Evolutionary conservation across 805 yeast genomes (phyloP), one percentile per base, ranked within the genome.

Genomic region (Wickerhamomyces canadensis): DNA sequence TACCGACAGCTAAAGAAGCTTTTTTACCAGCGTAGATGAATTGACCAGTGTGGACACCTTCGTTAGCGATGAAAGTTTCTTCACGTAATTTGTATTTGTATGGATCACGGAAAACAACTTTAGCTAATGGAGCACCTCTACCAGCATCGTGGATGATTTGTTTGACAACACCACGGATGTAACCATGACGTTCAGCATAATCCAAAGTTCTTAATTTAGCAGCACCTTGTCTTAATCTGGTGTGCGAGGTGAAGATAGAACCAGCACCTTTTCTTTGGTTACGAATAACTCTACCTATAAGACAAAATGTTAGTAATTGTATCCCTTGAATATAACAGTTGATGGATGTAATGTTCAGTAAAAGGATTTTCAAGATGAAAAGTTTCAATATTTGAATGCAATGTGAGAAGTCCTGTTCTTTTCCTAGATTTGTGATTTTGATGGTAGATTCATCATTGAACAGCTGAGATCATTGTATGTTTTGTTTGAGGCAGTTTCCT

Each of bases 261-360:
- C 98, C 98, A 74, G 96, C 96, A 84, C 98, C 98, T 80, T 93
- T 93, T 88, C 99, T 89, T 84, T 93, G 99, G 84, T 93, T 93
- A 80, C 98, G 95, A 80, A 93, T 93, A 77, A 93, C 99, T 84
- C 98, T 87, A 85, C 96, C 96, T 80, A 62, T 61, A 38, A 19
- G 27, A 29, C 18, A 38, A 48, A 42, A 16, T 21, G 45, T 44
- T 44, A 41, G 47, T 44, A 42, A n/a, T n/a, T n/a, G n/a, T n/a
- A n/a, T n/a, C n/a, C n/a, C 23, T 7, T 21, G 23, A 12, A 27
- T 19, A 18, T 9, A 10, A 12, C 22, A 7, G 23, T 21, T 21
- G 23, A 7, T 21, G 7, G 23, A 21, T 21, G 23, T 7, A 10
- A 21, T 7, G 23, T 21, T 21, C 23, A 21, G 23, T 10, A n/a